Evolutionary conservation across 805 yeast genomes (phyloP).

Genomic region (Starmerella geochares): DNA sequence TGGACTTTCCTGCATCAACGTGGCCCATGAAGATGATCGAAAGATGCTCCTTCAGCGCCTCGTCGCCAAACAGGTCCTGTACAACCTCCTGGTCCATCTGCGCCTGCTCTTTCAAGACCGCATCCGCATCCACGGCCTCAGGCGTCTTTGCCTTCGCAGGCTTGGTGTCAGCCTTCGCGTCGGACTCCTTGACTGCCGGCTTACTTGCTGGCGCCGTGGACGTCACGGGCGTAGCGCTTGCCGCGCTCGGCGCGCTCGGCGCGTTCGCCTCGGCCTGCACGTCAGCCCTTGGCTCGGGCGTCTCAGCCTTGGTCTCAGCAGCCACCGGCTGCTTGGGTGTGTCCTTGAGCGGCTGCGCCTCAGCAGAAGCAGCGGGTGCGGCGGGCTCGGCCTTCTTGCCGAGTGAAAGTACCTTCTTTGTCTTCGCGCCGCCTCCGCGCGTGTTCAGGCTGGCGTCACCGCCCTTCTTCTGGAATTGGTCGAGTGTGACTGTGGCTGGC

Average conservation of each 20-base stretch:
- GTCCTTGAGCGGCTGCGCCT: background rate
- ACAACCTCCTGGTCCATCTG: constrained; percentile 61
- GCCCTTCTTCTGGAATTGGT: constrained; percentile 25
- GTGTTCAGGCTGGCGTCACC: constrained; percentile 23
- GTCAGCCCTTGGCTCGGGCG: background rate
- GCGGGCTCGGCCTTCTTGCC: constrained; percentile 16
- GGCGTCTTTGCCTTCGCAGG: constrained; percentile 5
- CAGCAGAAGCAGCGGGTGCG: background rate
- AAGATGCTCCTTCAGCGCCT: constrained; percentile 67
- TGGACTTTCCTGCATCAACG: constrained; percentile 98
- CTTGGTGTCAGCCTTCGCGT: background rate
- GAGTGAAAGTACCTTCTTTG: constrained; percentile 24
- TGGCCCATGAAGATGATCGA: constrained; percentile 98
- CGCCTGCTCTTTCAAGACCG: constrained; percentile 26
- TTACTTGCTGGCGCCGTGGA: too few species aligned
- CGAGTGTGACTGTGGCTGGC: constrained; percentile 23
- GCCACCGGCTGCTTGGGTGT: constrained; percentile 1
- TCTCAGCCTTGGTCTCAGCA: background rate
- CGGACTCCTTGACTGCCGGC: too few species aligned
- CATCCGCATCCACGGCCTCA: constrained; percentile 23
- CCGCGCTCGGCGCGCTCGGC: too few species aligned
- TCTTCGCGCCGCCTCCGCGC: constrained; percentile 17
- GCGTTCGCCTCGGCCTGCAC: background rate
- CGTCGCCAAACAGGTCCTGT: constrained; percentile 73
- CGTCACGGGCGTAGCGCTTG: too few species aligned